phyloP scores from a whole-genome alignment of 2,329 filamentous ascomycete species.

The Alternaria postmessia region DNA sequence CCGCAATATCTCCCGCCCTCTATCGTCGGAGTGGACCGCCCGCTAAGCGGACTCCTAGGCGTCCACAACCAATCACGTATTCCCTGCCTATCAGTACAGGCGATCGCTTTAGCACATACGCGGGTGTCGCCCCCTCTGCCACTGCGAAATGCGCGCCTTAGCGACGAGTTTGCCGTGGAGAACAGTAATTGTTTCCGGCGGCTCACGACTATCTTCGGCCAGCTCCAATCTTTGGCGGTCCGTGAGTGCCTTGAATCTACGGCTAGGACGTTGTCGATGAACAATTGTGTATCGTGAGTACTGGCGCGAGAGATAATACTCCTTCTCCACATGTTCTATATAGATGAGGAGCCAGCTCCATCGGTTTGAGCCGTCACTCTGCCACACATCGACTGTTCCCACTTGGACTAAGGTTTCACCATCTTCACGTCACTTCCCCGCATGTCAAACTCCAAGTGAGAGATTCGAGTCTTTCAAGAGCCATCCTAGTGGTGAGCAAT shows the following conservation, averaged over 20 bases:
- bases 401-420: not conserved
- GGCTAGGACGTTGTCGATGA: slow-evolving; percentile 29
- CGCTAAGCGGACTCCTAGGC: slow-evolving; percentile 30
- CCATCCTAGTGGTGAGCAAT: slow-evolving; percentile 15
- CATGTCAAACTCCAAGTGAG: slow-evolving; percentile 20
- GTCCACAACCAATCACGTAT: slow-evolving; percentile 34
- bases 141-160: slow-evolving; percentile 25
- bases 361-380: slow-evolving; percentile 9
- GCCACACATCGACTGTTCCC: slow-evolving; percentile 15
- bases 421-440: slow-evolving; percentile 30
- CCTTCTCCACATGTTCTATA: slow-evolving; percentile 22
- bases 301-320: slow-evolving; percentile 38
- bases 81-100: slow-evolving; percentile 35
- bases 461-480: slow-evolving; percentile 24
- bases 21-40: slow-evolving; percentile 43
- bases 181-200: slow-evolving; percentile 33
- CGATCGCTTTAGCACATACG: slow-evolving; percentile 40
- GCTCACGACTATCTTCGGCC: slow-evolving; percentile 40
- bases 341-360: slow-evolving; percentile 10
- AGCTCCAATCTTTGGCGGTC: not conserved
- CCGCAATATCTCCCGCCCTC: slow-evolving; percentile 9
- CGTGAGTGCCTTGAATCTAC: slow-evolving; percentile 22
- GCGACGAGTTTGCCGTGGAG: slow-evolving; percentile 34
- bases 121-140: slow-evolving; percentile 27
- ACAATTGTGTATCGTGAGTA: slow-evolving; percentile 40